These are phyloP conservation scores for Xylaria sp. DNA, from an alignment of 2,329 filamentous ascomycete genomes.

Conservation along the genomic window DNA sequence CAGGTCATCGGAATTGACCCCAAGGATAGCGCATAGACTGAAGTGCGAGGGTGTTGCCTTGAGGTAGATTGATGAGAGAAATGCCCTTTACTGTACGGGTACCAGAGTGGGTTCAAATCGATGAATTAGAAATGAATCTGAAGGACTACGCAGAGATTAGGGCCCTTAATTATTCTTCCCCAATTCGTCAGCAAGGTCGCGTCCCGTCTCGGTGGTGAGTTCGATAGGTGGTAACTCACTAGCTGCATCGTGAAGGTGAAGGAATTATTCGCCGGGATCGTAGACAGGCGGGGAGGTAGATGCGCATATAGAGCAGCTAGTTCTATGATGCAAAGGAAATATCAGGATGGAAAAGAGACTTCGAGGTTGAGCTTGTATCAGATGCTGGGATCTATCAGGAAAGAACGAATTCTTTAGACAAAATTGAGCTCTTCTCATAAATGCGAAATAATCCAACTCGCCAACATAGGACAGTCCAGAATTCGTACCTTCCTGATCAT, in stretches of 20 bases:
- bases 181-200: conserved; percentile 54
- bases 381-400: background rate
- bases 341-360: background rate
- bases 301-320: background rate
- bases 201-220: conserved; percentile 67
- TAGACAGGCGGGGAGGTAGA: background rate
- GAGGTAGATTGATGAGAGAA: background rate
- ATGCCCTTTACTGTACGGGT: background rate
- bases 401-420: background rate
- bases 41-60: background rate
- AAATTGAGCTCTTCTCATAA: background rate
- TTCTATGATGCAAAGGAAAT: background rate
- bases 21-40: background rate
- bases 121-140: background rate
- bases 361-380: background rate
- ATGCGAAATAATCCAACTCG: background rate
- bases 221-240: conserved; percentile 68
- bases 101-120: background rate
- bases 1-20: background rate
- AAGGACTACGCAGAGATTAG: background rate
- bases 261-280: no score
- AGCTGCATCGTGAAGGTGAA: conserved; percentile 52
- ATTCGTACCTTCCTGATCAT: background rate
- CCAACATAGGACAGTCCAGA: background rate
- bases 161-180: conserved; percentile 29